Conservation (phyloP, 306 rosid species). For the Cucumis hystrix region DNA sequence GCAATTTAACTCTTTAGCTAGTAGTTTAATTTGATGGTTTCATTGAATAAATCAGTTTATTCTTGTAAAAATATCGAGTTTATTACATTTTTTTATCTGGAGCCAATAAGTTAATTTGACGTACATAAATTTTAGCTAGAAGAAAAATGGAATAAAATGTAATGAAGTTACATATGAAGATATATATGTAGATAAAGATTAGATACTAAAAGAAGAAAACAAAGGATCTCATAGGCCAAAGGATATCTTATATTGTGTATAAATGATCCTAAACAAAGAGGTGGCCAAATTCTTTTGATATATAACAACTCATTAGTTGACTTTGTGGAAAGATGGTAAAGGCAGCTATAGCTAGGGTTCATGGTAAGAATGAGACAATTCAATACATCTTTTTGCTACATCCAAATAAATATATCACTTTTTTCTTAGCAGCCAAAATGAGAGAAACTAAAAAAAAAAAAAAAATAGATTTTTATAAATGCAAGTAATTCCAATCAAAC, state of each 20-base stretch:
- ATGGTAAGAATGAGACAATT: neutral
- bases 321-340: neutral
- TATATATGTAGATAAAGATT: neutral
- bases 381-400: neutral
- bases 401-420: neutral
- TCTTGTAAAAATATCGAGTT: too few species aligned
- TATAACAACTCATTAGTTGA: constrained; percentile 3
- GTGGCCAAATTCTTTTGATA: neutral
- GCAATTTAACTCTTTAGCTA: too few species aligned
- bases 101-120: neutral
- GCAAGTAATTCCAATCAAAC: neutral
- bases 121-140: neutral
- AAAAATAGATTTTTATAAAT: neutral
- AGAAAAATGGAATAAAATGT: neutral
- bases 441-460: neutral
- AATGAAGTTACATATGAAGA: neutral
- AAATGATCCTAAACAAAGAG: neutral
- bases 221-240: neutral
- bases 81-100: neutral
- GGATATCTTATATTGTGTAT: neutral
- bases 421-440: neutral
- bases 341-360: neutral
- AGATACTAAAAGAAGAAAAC: neutral
- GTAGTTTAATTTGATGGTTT: too few species aligned
- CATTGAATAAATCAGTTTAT: too few species aligned